Base-by-base conservation (phyloP, 441 rosid genomes). In the Populus hybrid region DNA sequence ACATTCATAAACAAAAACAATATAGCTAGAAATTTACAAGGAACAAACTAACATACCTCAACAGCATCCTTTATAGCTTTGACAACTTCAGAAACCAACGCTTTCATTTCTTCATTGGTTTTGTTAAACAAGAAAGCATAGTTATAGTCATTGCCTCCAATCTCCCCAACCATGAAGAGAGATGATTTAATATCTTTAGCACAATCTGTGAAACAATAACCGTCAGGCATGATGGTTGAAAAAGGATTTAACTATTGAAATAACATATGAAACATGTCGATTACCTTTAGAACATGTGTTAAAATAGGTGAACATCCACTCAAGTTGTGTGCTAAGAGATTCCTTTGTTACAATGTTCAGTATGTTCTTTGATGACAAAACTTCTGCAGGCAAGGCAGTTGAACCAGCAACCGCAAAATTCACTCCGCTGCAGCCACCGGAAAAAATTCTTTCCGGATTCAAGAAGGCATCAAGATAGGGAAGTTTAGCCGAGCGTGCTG, bases 61-160 rank as follows among this genome's bases (percentile, higher is more conserved):
- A 77, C 68, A 32, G 70, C 84, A 69, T 74, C 80, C 23, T 77
- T 77, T 57, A 86, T 84, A 78, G 84, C 77, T 80, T 76, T 69
- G 32, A 89, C 83, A 5, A 87, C 88, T 23, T 84, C 66, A 28
- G 86, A 85, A 6, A 84, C 84, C 76, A 78, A 35, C 50, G 74
- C 26, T 50, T 73, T 84, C 14, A 67, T 73, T 32, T 86, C 87
- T 24, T 79, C 81, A 0, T 72, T 14, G n/a, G 85, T 24, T 30
- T 77, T 81, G 12, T 84, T 79, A 63, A 73, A 69, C 8, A 79
- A 23, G 66, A 83, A 81, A 42, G 84, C 87, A 76, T 77, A 72
- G 78, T 75, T 86, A 73, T 86, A 87, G 78, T 89, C 89, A 72
- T 83, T 89, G 10, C 86, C 87, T 82, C 92, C 92, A 2, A 89